Conservation (phyloP, 352 stramenopile species). For the Globisporangium mamillatum region DNA sequence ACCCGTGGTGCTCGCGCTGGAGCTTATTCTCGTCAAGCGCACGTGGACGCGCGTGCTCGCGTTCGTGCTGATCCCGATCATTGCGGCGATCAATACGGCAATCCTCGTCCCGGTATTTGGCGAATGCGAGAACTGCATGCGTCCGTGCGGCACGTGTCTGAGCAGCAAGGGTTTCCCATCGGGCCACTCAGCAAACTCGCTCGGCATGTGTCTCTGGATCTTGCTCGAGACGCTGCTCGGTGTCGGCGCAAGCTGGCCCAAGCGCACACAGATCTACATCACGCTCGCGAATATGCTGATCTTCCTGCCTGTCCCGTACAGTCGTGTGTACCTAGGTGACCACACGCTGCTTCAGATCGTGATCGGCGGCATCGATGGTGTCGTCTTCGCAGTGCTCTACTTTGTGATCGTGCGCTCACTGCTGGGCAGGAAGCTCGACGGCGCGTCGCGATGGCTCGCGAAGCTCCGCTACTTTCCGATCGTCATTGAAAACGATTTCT, state of each 20-base stretch:
- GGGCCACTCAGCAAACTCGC: slow-evolving; percentile 48
- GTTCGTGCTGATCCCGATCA: slow-evolving; percentile 49
- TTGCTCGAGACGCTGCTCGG: slow-evolving; percentile 43
- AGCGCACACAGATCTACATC: slow-evolving; percentile 15
- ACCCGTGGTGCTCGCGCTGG: slow-evolving; percentile 34
- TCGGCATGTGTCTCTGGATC: slow-evolving; percentile 48
- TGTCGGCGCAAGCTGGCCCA: slow-evolving; percentile 24
- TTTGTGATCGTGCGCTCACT: slow-evolving; percentile 43
- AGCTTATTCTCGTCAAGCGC: slow-evolving; percentile 37
- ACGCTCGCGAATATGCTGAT: slow-evolving; percentile 22
- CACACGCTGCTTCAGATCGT: slow-evolving; percentile 48
- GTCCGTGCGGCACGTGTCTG: slow-evolving; percentile 49
- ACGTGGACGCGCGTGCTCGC: slow-evolving; percentile 48
- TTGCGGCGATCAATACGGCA: slow-evolving; percentile 36
- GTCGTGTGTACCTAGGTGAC: slow-evolving; percentile 57
- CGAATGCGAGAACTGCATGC: slow-evolving; percentile 41
- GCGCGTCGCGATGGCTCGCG: slow-evolving; percentile 9
- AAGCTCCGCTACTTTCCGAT: neutral
- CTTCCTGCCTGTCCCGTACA: slow-evolving; percentile 54
- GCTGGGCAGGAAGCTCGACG: slow-evolving; percentile 21
- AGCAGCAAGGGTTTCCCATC: slow-evolving; percentile 49
- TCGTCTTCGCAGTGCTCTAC: slow-evolving; percentile 39
- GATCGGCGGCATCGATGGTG: slow-evolving; percentile 36
- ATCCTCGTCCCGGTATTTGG: slow-evolving; percentile 42
- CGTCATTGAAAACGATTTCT: slow-evolving; percentile 18